Evolutionary conservation across 768 basidiomycete species (phyloP), one percentile per base, ranked within the genome.

Genomic region (Lactarius deliciosus): DNA sequence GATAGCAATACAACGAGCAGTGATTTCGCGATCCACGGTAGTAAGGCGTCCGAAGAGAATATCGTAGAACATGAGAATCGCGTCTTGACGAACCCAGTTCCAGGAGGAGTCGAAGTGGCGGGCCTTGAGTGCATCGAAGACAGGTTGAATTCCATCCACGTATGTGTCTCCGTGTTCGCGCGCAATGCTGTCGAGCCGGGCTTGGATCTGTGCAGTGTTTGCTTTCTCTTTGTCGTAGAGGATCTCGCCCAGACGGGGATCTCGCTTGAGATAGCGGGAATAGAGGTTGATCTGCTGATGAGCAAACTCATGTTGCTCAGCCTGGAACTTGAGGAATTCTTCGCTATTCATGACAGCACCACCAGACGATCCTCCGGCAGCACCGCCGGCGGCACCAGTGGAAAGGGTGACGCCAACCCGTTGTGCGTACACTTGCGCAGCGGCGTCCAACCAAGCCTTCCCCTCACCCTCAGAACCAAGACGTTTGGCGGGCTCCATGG

Each of bases 41-140:
- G 90, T 95, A 63, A 97, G 85, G 55, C 90, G 88, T 57, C 97
- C 97, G 71, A 95, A 94, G 72, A 99, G 94, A 79, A 99, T 97
- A 76, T 98, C 96, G 78, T 96, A 98, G 80, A 89, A 98, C 94
- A 99, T 96, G 66, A 94, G 81, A 32, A 98, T 82, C 18, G 95
- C 94, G 68, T 97, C 96, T 79, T 99, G 97, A 67, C 96, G 89
- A 55, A 91, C 96, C 97, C 97, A 99, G 75, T 99, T 99, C 97
- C 96, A 99, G 7, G 91, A 94, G 2, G 96, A 98, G 75, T 98
- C 96, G 81, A 99, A 98, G 75, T 90, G 95, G 56, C 97, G 92
- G 15, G 96, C 97, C 78, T 99, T 98, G 73, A 98, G 82, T 2
- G 92, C 89, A 74, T 96, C 93, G 77, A 99, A 99, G 65, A 86